phyloP scores from a whole-genome alignment of 2,329 filamentous ascomycete species.

The Nothomitra cinnamomea region DNA sequence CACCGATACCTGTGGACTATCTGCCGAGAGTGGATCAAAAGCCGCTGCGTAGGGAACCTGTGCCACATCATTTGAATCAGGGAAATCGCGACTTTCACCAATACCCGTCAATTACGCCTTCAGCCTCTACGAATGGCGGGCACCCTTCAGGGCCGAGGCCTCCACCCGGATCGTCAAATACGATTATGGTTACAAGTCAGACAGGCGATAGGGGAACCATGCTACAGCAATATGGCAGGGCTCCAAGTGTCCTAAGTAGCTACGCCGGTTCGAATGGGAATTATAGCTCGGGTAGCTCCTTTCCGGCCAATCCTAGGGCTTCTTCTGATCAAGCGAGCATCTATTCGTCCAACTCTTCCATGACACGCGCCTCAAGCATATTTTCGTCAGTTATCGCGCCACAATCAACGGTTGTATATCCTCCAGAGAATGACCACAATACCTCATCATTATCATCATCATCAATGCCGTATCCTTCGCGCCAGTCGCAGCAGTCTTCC shows the following conservation, averaged over 20 bases:
- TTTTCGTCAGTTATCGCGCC: constrained; percentile 37
- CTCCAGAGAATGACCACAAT: constrained; percentile 16
- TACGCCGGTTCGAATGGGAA: background rate
- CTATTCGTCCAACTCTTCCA: constrained; percentile 41
- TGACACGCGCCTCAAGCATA: constrained; percentile 36
- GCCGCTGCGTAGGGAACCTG: constrained; percentile 48
- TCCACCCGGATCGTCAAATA: constrained; percentile 35
- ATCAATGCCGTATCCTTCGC: constrained; percentile 19
- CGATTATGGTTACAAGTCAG: constrained; percentile 49
- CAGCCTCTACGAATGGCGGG: constrained; percentile 30
- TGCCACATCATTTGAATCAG: constrained; percentile 73
- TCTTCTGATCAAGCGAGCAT: constrained; percentile 50
- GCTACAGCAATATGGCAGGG: constrained; percentile 60
- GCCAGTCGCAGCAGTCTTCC: constrained; percentile 25
- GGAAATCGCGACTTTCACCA: constrained; percentile 68
- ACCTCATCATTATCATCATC: constrained; percentile 18
- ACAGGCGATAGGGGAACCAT: constrained; percentile 53
- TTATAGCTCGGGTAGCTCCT: background rate
- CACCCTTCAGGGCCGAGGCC: constrained; percentile 45
- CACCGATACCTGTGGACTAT: constrained; percentile 57
- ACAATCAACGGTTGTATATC: constrained; percentile 24
- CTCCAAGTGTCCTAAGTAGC: constrained; percentile 35
- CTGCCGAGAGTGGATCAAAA: constrained; percentile 49
- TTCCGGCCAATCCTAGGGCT: constrained; percentile 30
- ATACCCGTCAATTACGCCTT: constrained; percentile 57